Evolutionary conservation across 169 alveolate species (phyloP).

Genomic region (Eimeria maxima): DNA sequence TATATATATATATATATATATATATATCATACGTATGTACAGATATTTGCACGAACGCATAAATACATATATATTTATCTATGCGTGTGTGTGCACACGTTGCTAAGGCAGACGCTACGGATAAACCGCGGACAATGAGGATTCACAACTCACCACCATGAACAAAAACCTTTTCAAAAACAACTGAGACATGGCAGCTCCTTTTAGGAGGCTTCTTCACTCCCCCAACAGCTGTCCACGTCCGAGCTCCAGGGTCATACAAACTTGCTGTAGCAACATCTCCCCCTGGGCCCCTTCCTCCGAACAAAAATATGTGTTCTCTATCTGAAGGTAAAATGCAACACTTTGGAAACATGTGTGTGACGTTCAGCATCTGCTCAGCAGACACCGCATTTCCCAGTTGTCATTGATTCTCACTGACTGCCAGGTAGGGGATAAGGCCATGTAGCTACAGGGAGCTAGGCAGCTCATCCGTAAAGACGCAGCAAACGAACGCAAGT

Average conservation of each 20-base stretch:
- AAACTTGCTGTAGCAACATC: constrained; percentile 18
- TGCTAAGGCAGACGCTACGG: neutral
- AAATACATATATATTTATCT: neutral
- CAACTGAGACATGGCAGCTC: constrained; percentile 55
- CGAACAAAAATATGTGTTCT: constrained; percentile 71
- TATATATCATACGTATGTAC: no score
- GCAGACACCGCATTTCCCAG: neutral
- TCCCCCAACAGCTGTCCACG: constrained; percentile 66
- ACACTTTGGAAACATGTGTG: neutral
- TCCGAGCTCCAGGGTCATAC: constrained; percentile 70
- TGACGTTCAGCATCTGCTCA: neutral
- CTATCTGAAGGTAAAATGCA: constrained; percentile 25
- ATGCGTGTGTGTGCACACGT: neutral
- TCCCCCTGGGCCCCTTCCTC: constrained; percentile 47
- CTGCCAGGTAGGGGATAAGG: neutral
- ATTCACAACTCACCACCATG: constrained; percentile 62
- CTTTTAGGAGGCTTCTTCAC: constrained; percentile 62
- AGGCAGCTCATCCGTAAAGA: neutral
- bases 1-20: no score
- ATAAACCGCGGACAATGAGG: neutral
- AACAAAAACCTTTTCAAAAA: constrained; percentile 52
- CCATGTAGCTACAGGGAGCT: constrained; percentile 11
- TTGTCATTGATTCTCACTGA: neutral
- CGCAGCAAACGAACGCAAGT: neutral
- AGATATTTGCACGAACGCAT: no score